These are phyloP conservation scores for Colletotrichum siamense DNA, from an alignment of 2,329 filamentous ascomycete genomes.

Conservation along the genomic window DNA sequence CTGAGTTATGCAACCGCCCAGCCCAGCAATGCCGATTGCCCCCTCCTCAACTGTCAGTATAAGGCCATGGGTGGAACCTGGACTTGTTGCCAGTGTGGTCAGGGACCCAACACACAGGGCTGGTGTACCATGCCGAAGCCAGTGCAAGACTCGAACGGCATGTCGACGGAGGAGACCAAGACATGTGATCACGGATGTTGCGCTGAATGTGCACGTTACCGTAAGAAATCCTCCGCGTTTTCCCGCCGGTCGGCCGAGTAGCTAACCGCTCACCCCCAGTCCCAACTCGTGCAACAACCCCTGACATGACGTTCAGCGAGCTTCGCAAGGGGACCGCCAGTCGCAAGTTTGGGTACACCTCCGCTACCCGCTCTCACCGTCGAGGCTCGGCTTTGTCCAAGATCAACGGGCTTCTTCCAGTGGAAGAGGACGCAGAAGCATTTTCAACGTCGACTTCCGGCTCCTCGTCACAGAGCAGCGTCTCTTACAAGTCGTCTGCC, in stretches of 20 bases:
- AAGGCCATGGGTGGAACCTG: slow-evolving; percentile 53
- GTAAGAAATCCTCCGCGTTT: slow-evolving; percentile 33
- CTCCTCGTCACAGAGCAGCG: slow-evolving; percentile 21
- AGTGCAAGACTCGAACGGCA: slow-evolving; percentile 34
- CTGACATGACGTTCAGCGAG: slow-evolving; percentile 42
- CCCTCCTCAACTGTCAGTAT: slow-evolving; percentile 57
- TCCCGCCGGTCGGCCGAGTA: not conserved
- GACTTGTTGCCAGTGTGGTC: slow-evolving; percentile 59
- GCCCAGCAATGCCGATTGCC: slow-evolving; percentile 48
- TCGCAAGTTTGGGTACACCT: slow-evolving; percentile 39
- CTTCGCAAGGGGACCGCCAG: slow-evolving; percentile 40
- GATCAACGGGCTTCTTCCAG: not conserved
- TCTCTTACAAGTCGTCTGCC: slow-evolving; percentile 2
- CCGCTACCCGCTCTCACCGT: slow-evolving; percentile 33
- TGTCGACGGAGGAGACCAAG: slow-evolving; percentile 40
- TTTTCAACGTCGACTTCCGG: not conserved
- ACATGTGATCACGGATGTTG: slow-evolving; percentile 61
- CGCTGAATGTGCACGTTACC: slow-evolving; percentile 48
- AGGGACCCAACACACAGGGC: slow-evolving; percentile 56
- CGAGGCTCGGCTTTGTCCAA: slow-evolving; percentile 29
- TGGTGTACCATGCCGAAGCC: slow-evolving; percentile 53
- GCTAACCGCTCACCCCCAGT: slow-evolving; percentile 27
- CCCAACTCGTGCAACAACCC: slow-evolving; percentile 34
- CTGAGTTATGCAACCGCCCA: slow-evolving; percentile 52
- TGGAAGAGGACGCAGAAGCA: not conserved